phyloP scores from a whole-genome alignment of 1,284 basidiomycete genomes.

The Phellinidium pouzarii region DNA sequence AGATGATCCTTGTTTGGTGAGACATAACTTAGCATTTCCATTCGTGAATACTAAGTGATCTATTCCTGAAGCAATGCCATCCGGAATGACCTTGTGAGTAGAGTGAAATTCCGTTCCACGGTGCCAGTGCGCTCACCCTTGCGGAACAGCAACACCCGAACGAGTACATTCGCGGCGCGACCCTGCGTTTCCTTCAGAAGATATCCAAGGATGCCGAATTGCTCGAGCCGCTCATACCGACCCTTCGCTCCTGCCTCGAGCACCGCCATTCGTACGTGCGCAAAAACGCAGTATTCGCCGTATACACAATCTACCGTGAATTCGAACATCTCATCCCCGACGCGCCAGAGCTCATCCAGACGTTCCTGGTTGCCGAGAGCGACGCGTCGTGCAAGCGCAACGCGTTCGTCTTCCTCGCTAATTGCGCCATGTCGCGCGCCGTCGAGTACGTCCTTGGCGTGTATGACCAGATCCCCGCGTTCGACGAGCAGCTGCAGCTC shows the following conservation, averaged over 20 bases:
- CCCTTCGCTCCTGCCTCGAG: constrained; percentile 90
- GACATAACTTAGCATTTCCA: constrained; percentile 30
- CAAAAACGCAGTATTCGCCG: constrained; percentile 97
- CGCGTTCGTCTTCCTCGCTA: constrained; percentile 91
- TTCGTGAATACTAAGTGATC: neutral
- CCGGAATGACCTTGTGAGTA: constrained; percentile 18
- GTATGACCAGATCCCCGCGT: constrained; percentile 75
- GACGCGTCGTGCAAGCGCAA: constrained; percentile 98
- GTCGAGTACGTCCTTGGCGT: constrained; percentile 87
- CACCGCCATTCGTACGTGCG: constrained; percentile 98
- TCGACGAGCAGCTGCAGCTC: constrained; percentile 97
- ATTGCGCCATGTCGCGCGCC: constrained; percentile 85
- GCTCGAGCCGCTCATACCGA: constrained; percentile 93
- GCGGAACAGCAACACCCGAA: constrained; percentile 91
- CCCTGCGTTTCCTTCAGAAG: constrained; percentile 95
- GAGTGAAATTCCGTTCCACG: neutral
- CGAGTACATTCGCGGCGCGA: constrained; percentile 98
- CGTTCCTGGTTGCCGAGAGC: constrained; percentile 94
- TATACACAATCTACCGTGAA: constrained; percentile 91
- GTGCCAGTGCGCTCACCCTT: neutral
- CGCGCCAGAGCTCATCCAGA: constrained; percentile 93
- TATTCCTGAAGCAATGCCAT: constrained; percentile 14
- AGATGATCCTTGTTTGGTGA: constrained; percentile 99
- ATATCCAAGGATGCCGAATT: constrained; percentile 90
- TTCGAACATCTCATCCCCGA: constrained; percentile 96